Percentiles rank a stretch among this genome's conserved stretches.
These are phyloP conservation scores for Penicillium sp. DNA, from an alignment of 2,329 filamentous ascomycete species.

Conservation along the genomic window DNA sequence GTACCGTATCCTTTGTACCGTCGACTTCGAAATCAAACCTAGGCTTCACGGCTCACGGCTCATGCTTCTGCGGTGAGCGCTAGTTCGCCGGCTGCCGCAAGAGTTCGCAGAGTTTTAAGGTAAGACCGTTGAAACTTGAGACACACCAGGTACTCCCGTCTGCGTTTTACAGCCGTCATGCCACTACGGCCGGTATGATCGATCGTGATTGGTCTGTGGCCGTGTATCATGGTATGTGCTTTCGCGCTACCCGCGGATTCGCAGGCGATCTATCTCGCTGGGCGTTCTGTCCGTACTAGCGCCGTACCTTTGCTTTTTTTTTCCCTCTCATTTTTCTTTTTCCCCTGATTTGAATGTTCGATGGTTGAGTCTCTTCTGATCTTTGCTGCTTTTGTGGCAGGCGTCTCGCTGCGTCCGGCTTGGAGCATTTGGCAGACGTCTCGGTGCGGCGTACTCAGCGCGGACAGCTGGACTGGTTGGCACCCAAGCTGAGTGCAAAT, in stretches of 20 bases:
- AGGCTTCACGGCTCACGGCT: not conserved
- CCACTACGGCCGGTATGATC: not conserved
- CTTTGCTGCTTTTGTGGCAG: not conserved
- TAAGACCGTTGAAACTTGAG: conserved; percentile 7
- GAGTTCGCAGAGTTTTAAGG: conserved; percentile 4
- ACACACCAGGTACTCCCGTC: conserved; percentile 5
- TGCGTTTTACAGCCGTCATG: not conserved
- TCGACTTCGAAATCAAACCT: too few species aligned
- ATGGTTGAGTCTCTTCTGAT: not conserved
- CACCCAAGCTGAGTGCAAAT: not conserved
- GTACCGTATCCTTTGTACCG: too few species aligned
- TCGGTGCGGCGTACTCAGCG: not conserved
- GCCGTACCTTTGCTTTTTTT: not conserved
- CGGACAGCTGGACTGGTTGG: not conserved
- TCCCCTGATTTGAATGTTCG: not conserved
- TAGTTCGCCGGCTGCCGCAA: not conserved
- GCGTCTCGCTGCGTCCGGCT: not conserved
- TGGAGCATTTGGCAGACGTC: not conserved
- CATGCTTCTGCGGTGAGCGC: not conserved
- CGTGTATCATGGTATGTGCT: not conserved
- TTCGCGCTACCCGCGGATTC: conserved; percentile 12
- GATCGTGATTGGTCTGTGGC: not conserved
- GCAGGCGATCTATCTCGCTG: conserved; percentile 8
- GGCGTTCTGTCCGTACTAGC: conserved; percentile 3
- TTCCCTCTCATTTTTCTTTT: not conserved